Percentiles rank a stretch among this genome's conserved stretches.
These are phyloP conservation scores for Alternaria postmessia DNA, from an alignment of 2,329 filamentous ascomycete genomes.

Conservation along the genomic window DNA sequence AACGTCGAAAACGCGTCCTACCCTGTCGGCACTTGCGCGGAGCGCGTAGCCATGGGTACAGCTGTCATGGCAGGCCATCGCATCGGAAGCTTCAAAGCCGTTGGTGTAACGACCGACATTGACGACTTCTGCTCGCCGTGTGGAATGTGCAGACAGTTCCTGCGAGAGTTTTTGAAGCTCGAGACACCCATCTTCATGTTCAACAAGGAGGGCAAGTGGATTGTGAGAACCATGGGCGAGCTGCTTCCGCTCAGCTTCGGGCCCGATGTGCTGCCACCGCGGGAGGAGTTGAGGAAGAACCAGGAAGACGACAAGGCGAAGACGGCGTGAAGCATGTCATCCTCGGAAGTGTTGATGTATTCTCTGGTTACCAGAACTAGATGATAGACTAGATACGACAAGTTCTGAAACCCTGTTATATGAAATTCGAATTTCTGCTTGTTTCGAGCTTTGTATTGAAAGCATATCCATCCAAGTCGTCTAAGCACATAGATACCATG, in stretches of 20 bases:
- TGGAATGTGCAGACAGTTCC: conserved; percentile 93
- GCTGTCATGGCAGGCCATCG: conserved; percentile 71
- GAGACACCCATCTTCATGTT: conserved; percentile 87
- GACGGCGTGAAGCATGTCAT: conserved; percentile 11
- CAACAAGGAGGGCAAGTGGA: conserved; percentile 77
- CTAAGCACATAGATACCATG: neutral
- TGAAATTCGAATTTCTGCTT: neutral
- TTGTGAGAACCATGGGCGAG: conserved; percentile 74
- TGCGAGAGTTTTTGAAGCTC: conserved; percentile 58
- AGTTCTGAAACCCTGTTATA: neutral
- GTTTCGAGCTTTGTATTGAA: neutral
- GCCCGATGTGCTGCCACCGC: conserved; percentile 56
- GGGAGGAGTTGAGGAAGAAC: conserved; percentile 43
- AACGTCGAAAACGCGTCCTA: conserved; percentile 87
- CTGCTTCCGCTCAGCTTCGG: conserved; percentile 63
- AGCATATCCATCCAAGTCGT: neutral
- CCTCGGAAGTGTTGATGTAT: neutral
- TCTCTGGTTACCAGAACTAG: neutral
- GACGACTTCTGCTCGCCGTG: conserved; percentile 68
- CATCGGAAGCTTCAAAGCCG: conserved; percentile 63
- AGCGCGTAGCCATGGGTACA: conserved; percentile 83
- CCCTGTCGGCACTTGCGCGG: conserved; percentile 94
- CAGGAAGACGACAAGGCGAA: conserved; percentile 38
- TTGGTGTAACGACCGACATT: conserved; percentile 87
- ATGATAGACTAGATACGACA: neutral